A percentile compares a stretch with the other conserved stretches of the same genome.
phyloP scores from a whole-genome alignment of 75 land plant genomes.

The Pseudotsuga menziesii region DNA sequence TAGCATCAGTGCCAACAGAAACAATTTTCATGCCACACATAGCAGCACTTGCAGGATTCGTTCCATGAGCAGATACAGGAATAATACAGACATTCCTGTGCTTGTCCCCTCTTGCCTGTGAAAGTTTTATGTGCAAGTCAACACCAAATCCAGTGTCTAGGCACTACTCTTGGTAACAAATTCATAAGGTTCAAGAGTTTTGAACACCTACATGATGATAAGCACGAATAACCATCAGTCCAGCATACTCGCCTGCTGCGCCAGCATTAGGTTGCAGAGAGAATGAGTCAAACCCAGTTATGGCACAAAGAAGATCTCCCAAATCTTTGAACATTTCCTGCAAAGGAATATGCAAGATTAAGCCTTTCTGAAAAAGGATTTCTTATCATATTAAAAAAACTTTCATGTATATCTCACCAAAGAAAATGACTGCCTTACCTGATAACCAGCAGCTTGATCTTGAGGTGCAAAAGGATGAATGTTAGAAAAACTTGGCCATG shows the following conservation, averaged over 20 bases:
- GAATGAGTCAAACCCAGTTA: conserved; percentile 98
- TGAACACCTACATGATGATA: conserved; percentile 70
- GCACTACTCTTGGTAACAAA: background rate
- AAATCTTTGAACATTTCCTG: conserved; percentile 95
- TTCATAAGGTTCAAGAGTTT: background rate
- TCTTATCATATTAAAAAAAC: background rate
- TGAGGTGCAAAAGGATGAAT: conserved; percentile 92
- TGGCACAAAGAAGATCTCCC: conserved; percentile 78
- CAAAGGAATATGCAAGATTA: background rate
- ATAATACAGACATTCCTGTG: conserved; percentile 98
- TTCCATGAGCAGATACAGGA: conserved; percentile 97
- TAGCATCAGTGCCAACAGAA: conserved; percentile 92
- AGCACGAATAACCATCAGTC: conserved; percentile 99
- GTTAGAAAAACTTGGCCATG: conserved; percentile 83
- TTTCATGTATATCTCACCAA: conserved; percentile 3
- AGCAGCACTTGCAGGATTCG: conserved; percentile 99
- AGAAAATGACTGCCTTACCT: conserved; percentile 32
- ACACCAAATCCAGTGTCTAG: conserved; percentile 2
- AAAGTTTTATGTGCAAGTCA: background rate
- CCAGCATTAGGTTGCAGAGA: conserved; percentile 99
- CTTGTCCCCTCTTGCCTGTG: conserved; percentile 78
- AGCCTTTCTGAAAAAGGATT: background rate
- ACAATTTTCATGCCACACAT: conserved; percentile 99
- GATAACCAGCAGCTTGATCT: conserved; percentile 86
- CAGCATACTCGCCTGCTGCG: conserved; percentile 99